Evolutionary conservation across 306 rosid genomes (phyloP).

Genomic region (Cucumis hystrix): DNA sequence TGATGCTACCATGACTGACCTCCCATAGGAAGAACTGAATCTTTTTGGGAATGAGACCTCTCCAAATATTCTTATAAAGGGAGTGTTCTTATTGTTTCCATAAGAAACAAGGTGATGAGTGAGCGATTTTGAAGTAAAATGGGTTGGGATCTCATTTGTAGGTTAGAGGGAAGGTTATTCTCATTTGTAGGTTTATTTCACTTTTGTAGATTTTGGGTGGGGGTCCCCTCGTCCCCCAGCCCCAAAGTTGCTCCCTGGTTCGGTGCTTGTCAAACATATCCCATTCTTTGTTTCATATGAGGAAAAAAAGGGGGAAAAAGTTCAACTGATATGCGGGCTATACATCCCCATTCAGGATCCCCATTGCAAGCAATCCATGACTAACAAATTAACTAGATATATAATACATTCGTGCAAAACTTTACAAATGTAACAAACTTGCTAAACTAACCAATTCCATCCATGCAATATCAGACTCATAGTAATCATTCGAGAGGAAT

Average conservation of each 20-base stretch:
- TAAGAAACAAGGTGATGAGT: too few relatives aligned
- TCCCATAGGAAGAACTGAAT: too few relatives aligned
- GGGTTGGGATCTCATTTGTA: too few relatives aligned
- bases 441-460: constrained; percentile 70
- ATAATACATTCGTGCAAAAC: neutral
- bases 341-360: neutral
- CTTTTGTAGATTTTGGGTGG: neutral
- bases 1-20: too few relatives aligned
- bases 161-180: neutral
- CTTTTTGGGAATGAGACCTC: too few relatives aligned
- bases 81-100: too few relatives aligned
- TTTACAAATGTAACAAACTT: neutral
- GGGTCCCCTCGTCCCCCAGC: too few relatives aligned
- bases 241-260: neutral
- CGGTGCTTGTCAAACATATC: neutral
- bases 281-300: neutral
- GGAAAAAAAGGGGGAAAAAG: too few relatives aligned
- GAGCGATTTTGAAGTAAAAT: too few relatives aligned
- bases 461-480: constrained; percentile 89
- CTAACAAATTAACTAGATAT: neutral
- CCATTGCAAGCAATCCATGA: neutral
- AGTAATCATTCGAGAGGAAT: constrained; percentile 82
- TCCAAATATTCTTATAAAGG: too few relatives aligned
- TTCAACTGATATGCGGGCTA: neutral
- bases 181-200: neutral